phyloP scores from a whole-genome alignment of 108 stramenopile species.

The Cyclotella kingstonii region DNA sequence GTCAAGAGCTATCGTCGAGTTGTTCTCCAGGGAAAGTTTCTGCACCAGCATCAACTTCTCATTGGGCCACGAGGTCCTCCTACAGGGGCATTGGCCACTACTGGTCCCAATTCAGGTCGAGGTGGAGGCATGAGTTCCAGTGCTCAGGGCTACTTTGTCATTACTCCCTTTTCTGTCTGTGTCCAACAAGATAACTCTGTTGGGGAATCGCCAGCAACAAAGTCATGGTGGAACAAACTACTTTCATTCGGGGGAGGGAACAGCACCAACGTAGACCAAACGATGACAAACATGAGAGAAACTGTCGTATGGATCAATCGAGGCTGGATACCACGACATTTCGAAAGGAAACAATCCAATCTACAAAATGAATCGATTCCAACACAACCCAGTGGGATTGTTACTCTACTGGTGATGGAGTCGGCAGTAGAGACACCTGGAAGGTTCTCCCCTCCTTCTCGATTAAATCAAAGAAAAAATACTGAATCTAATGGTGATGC shows the following conservation, averaged over 20 bases:
- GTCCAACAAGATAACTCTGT: conserved; percentile 19
- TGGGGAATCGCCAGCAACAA: neutral
- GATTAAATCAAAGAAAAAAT: conserved; percentile 10
- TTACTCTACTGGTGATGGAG: conserved; percentile 43
- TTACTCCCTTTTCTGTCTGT: conserved; percentile 65
- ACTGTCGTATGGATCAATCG: conserved; percentile 75
- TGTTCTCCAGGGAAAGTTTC: conserved; percentile 46
- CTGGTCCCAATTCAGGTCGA: conserved; percentile 45
- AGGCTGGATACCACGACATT: conserved; percentile 79
- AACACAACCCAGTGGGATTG: conserved; percentile 54
- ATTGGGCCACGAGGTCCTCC: conserved; percentile 88
- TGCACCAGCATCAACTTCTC: conserved; percentile 62
- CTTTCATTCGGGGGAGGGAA: neutral
- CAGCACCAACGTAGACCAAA: neutral
- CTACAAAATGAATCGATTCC: conserved; percentile 34
- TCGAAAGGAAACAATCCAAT: conserved; percentile 26
- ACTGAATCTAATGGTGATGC: neutral
- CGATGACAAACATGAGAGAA: conserved; percentile 1
- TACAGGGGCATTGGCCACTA: conserved; percentile 52
- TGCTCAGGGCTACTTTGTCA: conserved; percentile 65
- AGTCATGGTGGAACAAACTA: neutral
- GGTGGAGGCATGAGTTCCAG: conserved; percentile 64
- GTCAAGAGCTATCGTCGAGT: conserved; percentile 52
- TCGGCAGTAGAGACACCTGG: conserved; percentile 52
- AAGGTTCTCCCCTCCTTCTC: conserved; percentile 36